phyloP scores from a whole-genome alignment of 2,329 filamentous ascomycete genomes.

The Trichoderma citrinoviride region DNA sequence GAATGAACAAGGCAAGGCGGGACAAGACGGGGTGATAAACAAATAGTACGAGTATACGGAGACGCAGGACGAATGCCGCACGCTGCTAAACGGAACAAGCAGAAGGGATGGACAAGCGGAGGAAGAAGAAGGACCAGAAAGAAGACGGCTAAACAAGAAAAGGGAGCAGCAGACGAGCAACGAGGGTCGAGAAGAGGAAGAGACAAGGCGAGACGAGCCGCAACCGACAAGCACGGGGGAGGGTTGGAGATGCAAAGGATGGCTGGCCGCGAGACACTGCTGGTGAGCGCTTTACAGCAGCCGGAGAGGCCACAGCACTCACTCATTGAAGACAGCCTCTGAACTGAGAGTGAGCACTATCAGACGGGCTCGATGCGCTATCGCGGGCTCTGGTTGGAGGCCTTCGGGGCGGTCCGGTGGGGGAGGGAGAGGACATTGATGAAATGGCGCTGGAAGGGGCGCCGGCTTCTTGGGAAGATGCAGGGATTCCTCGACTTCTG shows the following conservation, averaged over 20 bases:
- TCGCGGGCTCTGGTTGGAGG: conserved; percentile 10
- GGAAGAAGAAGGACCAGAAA: background rate
- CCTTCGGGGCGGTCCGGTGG: background rate
- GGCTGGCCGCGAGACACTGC: background rate
- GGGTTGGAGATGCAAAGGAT: background rate
- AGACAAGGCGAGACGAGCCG: background rate
- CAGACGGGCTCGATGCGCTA: background rate
- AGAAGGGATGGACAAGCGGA: background rate
- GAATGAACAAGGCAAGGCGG: background rate
- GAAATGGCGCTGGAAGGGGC: background rate
- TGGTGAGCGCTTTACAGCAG: background rate
- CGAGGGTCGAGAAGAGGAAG: background rate
- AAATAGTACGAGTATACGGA: too few species aligned
- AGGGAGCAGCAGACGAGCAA: background rate
- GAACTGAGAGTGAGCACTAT: background rate
- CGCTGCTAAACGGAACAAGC: background rate
- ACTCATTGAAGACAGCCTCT: background rate
- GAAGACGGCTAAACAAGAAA: background rate
- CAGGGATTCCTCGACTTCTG: background rate
- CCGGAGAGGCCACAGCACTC: background rate
- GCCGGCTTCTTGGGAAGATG: background rate
- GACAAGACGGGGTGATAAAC: background rate
- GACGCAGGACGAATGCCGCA: background rate
- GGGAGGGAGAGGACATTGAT: background rate
- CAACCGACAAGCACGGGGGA: background rate